These are phyloP conservation scores for Phyllosticta citrichinensis DNA, from an alignment of 2,329 filamentous ascomycete genomes.

Conservation along the genomic window DNA sequence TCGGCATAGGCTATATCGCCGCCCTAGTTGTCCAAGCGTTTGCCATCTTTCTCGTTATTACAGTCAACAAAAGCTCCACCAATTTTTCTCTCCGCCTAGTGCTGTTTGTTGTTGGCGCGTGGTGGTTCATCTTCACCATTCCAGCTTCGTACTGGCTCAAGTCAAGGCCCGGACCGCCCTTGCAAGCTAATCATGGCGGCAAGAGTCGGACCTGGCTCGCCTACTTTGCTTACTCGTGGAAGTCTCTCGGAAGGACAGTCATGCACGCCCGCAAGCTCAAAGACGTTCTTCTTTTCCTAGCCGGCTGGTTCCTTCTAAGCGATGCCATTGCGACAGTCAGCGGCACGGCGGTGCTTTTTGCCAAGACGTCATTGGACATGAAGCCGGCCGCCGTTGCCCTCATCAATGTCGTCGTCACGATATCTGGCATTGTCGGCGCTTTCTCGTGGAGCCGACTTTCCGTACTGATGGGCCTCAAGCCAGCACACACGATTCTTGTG, in stretches of 20 bases:
- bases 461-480: constrained; percentile 55
- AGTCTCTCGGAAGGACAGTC: constrained; percentile 70
- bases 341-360: constrained; percentile 89
- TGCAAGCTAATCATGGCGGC: constrained; percentile 19
- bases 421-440: constrained; percentile 74
- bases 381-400: constrained; percentile 74
- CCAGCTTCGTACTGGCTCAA: constrained; percentile 82
- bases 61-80: constrained; percentile 53
- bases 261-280: constrained; percentile 61
- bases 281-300: constrained; percentile 70
- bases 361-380: constrained; percentile 90
- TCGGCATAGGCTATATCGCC: constrained; percentile 87
- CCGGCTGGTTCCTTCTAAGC: constrained; percentile 87
- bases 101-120: constrained; percentile 74
- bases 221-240: constrained; percentile 80
- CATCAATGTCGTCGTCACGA: constrained; percentile 86
- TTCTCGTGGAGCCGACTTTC: constrained; percentile 83
- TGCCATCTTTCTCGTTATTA: constrained; percentile 65
- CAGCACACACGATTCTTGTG: constrained; percentile 82
- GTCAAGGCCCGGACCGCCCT: constrained; percentile 75
- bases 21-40: constrained; percentile 75
- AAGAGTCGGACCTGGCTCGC: constrained; percentile 46
- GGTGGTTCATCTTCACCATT: constrained; percentile 90
- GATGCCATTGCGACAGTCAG: constrained; percentile 92
- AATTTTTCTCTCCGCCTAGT: constrained; percentile 80